A percentile compares a stretch with the other conserved stretches of the same genome.
phyloP scores from a whole-genome alignment of 345 rosid species.

The Melaleuca alternifolia region DNA sequence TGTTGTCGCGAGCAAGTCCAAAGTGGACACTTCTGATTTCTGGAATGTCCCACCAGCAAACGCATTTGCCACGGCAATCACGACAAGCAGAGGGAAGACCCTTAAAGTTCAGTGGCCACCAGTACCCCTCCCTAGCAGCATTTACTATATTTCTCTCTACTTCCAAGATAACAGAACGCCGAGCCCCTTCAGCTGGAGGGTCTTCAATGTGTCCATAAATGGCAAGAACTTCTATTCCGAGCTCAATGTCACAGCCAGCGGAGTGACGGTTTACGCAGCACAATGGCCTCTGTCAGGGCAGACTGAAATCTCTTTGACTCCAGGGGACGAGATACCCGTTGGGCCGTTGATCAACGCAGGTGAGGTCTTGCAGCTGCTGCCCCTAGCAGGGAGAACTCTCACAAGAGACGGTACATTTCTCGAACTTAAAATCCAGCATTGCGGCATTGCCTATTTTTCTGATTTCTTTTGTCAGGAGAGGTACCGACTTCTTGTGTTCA shows the following conservation, averaged over 20 bases:
- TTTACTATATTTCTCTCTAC: constrained; percentile 66
- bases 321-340: constrained; percentile 24
- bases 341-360: constrained; percentile 76
- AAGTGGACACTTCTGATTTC: constrained; percentile 37
- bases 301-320: constrained; percentile 48
- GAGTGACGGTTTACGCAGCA: constrained; percentile 51
- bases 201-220: constrained; percentile 55
- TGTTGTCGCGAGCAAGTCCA: constrained; percentile 30
- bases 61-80: constrained; percentile 45
- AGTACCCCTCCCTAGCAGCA: constrained; percentile 38
- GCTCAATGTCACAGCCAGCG: constrained; percentile 54
- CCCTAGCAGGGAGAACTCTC: constrained; percentile 52
- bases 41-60: constrained; percentile 64
- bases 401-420: constrained; percentile 50
- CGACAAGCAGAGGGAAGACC: constrained; percentile 43
- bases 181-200: constrained; percentile 62
- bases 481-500: background rate
- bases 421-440: background rate
- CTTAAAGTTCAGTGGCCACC: constrained; percentile 56
- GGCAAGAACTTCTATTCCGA: constrained; percentile 41
- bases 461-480: background rate
- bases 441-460: background rate
- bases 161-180: constrained; percentile 64
- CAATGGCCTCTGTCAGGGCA: constrained; percentile 73
- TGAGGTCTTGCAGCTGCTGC: constrained; percentile 67